phyloP scores from a whole-genome alignment of 2,329 filamentous ascomycete genomes.

The Penicillium capsulatum region DNA sequence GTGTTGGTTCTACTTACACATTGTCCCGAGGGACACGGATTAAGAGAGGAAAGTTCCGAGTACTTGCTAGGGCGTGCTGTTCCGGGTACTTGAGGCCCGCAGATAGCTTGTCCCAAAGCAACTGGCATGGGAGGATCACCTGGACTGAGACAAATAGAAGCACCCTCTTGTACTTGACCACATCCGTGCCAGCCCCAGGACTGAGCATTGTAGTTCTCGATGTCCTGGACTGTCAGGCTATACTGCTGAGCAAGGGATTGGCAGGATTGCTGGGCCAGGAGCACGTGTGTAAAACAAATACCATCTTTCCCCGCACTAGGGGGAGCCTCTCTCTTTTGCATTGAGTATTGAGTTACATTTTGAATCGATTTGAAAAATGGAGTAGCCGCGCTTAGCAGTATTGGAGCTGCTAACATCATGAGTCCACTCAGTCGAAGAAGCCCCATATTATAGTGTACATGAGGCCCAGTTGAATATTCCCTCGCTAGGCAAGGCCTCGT shows the following conservation, averaged over 20 bases:
- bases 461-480: too few species aligned
- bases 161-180: constrained; percentile 25
- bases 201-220: constrained; percentile 41
- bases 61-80: constrained; percentile 33
- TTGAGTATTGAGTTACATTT: too few species aligned
- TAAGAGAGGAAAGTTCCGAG: constrained; percentile 19
- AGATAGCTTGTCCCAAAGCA: constrained; percentile 36
- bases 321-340: too few species aligned
- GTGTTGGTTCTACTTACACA: constrained; percentile 16
- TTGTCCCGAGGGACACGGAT: constrained; percentile 10
- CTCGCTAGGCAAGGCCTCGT: too few species aligned
- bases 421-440: too few species aligned
- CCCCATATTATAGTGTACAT: too few species aligned
- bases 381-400: too few species aligned
- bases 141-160: constrained; percentile 40
- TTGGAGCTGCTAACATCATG: too few species aligned
- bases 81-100: constrained; percentile 46
- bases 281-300: constrained; percentile 36
- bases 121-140: constrained; percentile 44
- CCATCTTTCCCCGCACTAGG: constrained; percentile 23
- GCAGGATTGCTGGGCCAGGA: constrained; percentile 37
- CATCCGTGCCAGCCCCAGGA: constrained; percentile 48
- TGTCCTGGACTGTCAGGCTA: constrained; percentile 35
- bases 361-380: too few species aligned
- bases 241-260: constrained; percentile 30